Evolutionary conservation across 1,284 basidiomycete species (phyloP).

Genomic region (Leccinum subfulvum): DNA sequence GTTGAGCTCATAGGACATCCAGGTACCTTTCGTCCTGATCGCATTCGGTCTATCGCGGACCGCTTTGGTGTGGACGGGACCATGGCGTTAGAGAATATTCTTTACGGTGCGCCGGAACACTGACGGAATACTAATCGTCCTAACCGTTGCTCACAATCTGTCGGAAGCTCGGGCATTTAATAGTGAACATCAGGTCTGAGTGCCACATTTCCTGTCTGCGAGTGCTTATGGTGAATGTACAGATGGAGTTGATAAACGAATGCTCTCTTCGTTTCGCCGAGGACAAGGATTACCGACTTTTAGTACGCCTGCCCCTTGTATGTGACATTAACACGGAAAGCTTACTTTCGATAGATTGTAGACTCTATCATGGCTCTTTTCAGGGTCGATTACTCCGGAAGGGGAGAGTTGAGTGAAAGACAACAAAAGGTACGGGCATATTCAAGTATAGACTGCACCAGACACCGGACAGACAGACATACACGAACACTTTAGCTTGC

Average conservation of each 20-base stretch:
- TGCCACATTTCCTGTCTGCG: neutral
- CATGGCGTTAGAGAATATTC: constrained; percentile 84
- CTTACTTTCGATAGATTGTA: constrained; percentile 60
- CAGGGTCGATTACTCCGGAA: constrained; percentile 86
- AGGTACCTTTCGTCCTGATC: constrained; percentile 92
- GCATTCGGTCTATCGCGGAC: constrained; percentile 86
- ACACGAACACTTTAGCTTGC: constrained; percentile 47
- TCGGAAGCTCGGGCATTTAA: constrained; percentile 77
- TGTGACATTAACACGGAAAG: neutral
- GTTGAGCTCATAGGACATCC: constrained; percentile 9
- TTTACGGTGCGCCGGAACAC: constrained; percentile 58
- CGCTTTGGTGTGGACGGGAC: constrained; percentile 86
- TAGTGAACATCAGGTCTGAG: constrained; percentile 76
- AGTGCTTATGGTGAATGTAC: constrained; percentile 10
- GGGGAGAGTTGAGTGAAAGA: constrained; percentile 89
- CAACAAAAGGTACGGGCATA: constrained; percentile 72
- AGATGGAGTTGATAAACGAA: constrained; percentile 88
- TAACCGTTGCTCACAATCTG: constrained; percentile 1
- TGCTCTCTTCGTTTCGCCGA: constrained; percentile 81
- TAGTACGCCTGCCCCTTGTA: constrained; percentile 42
- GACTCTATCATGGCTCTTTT: constrained; percentile 97
- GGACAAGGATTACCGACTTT: constrained; percentile 74
- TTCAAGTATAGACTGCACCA: neutral
- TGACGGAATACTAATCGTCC: neutral
- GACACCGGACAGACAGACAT: constrained; percentile 2